Conservation (phyloP, 345 rosid genomes). For the Combretum micranthum region DNA sequence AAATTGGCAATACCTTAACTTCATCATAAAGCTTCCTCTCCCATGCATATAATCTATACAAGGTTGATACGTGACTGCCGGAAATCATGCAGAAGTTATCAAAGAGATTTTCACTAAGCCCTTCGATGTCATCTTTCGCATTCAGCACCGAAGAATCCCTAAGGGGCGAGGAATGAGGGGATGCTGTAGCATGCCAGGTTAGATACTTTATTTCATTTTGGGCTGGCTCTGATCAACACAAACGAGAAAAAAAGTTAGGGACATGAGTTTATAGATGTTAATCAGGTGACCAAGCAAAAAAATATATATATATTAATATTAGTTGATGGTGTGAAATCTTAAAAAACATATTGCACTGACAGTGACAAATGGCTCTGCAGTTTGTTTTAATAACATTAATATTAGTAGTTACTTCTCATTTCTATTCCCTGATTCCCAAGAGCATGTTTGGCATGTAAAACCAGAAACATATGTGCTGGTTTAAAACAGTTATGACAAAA, state of each 20-base stretch:
- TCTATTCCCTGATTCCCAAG: too few relatives aligned
- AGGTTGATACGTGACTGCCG: conserved; percentile 91
- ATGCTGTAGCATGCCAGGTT: conserved; percentile 91
- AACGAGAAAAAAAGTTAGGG: conserved; percentile 5
- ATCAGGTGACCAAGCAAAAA: neutral
- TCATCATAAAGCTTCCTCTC: conserved; percentile 96
- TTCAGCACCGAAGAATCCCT: conserved; percentile 59
- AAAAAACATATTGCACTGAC: too few relatives aligned
- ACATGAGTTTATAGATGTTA: too few relatives aligned
- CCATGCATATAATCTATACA: conserved; percentile 94
- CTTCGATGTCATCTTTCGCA: conserved; percentile 54
- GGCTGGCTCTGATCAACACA: conserved; percentile 51
- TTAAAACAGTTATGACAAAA: too few relatives aligned
- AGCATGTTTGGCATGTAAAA: too few relatives aligned
- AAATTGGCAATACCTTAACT: conserved; percentile 68
- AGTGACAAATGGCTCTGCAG: too few relatives aligned
- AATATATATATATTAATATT: too few relatives aligned
- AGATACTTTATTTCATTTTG: conserved; percentile 57
- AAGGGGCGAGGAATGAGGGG: conserved; percentile 75
- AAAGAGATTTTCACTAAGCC: conserved; percentile 47
- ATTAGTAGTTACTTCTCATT: too few relatives aligned
- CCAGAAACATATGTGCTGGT: too few relatives aligned
- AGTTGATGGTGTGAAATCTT: too few relatives aligned
- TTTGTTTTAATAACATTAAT: too few relatives aligned
- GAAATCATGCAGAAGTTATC: conserved; percentile 76